Evolutionary conservation across 2,329 filamentous ascomycete genomes (phyloP).

Genomic region (Lomentospora prolificans): DNA sequence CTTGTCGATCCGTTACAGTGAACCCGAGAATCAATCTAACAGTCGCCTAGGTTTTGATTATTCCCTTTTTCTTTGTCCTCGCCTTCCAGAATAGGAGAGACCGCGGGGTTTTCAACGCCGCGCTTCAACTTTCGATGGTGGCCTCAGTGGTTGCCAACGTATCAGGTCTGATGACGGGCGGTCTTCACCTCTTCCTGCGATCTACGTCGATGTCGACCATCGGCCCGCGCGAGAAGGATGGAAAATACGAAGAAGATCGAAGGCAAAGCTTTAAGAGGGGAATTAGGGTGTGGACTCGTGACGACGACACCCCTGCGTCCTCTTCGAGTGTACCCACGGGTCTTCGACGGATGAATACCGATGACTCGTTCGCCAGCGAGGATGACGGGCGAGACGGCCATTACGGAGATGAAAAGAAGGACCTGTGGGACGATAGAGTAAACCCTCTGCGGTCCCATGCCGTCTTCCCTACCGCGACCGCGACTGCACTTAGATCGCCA

Average conservation of each 20-base stretch:
- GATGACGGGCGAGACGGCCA: not conserved
- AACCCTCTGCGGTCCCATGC: conserved; percentile 26
- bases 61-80: conserved; percentile 54
- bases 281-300: conserved; percentile 32
- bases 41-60: conserved; percentile 38
- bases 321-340: not conserved
- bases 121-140: conserved; percentile 47
- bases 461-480: conserved; percentile 13
- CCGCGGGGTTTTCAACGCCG: conserved; percentile 20
- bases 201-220: conserved; percentile 51
- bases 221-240: conserved; percentile 32
- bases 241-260: conserved; percentile 28
- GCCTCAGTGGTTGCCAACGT: conserved; percentile 57
- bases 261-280: conserved; percentile 32
- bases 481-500: conserved; percentile 3
- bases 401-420: conserved; percentile 3
- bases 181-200: conserved; percentile 57
- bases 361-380: conserved; percentile 21
- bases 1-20: not conserved
- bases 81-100: conserved; percentile 26
- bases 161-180: conserved; percentile 54
- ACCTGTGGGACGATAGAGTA: conserved; percentile 8
- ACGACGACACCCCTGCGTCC: conserved; percentile 8
- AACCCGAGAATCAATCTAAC: too few species aligned
- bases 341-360: conserved; percentile 21